Evolutionary conservation across 345 rosid genomes (phyloP), one percentile per base, ranked within the genome.

Genomic region (Salix arbutifolia): DNA sequence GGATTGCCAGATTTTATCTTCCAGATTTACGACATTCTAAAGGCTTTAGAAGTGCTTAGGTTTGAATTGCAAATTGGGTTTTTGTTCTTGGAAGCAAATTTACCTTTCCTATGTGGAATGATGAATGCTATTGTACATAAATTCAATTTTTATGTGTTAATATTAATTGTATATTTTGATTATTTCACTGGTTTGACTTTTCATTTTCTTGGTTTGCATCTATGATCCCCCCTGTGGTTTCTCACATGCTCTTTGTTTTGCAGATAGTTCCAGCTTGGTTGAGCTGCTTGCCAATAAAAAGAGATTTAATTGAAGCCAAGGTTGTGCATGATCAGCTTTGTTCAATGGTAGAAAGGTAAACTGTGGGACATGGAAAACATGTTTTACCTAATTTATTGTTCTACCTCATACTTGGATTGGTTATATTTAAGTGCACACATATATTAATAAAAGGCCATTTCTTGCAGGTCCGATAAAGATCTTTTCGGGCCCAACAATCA

Each of bases 201-300:
- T 52, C 67, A 40, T 67, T 66, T 66, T 30, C 21, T 0, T 35
- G 31, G 9, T 19, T 3, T 46, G 18, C 0, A 16, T 11, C 50
- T 14, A 1, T 46, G 18, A 46, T 46, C 50, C 14, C 50, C 1
- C 18, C 50, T 2, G 18, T 44, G 18, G 50, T 44, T 4, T 44
- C 50, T 66, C 4, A 66, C 38, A 13, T 19, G 16, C 2, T 17
- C 31, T 26, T 66, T 74, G 40, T 73, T 69, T 81, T 78, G 72
- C 83, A 96, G 99, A 91, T 96, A 74, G 83, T 96, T 71, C 98
- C 98, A 37, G 97, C 99, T 23, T 96, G 99, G 99, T 85, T 96
- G 84, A 96, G 90, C 85, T 96, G 99, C 86, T 87, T 96, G 84
- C 99, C 99, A 6, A 82, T 96, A 67, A 86, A 86, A 80, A 96